These are phyloP conservation scores for Ottelia alismoides DNA, from an alignment of 106 monocot species.

Conservation along the genomic window DNA sequence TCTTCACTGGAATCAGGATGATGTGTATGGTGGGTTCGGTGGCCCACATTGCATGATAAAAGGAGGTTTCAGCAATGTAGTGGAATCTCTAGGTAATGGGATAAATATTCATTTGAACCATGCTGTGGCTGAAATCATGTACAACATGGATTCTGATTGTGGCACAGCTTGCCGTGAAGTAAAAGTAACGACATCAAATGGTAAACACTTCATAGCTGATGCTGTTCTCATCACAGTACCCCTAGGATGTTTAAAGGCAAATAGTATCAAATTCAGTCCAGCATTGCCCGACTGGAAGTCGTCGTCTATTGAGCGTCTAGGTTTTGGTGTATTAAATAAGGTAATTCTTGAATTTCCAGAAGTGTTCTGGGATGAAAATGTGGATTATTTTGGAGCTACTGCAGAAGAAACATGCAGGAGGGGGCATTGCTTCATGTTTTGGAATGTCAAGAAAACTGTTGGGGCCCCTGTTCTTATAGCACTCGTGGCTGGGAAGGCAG, in stretches of 20 bases:
- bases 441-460: constrained; percentile 97
- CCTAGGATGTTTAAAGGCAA: constrained; percentile 89
- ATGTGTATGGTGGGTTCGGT: constrained; percentile 95
- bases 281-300: constrained; percentile 81
- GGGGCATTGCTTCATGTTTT: constrained; percentile 97
- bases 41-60: constrained; percentile 99
- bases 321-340: constrained; percentile 97
- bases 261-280: constrained; percentile 71
- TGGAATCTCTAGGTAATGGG: constrained; percentile 62
- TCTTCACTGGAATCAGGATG: constrained; percentile 98
- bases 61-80: constrained; percentile 72
- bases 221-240: constrained; percentile 89
- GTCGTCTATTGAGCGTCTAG: constrained; percentile 70
- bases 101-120: constrained; percentile 67
- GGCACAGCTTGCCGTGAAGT: constrained; percentile 22
- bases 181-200: constrained; percentile 58
- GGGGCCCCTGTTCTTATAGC: constrained; percentile 95
- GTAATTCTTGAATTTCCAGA: constrained; percentile 80
- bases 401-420: constrained; percentile 64
- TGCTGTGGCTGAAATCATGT: constrained; percentile 51
- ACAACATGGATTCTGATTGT: constrained; percentile 21
- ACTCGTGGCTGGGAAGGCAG: constrained; percentile 91
- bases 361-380: constrained; percentile 92
- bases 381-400: constrained; percentile 98
- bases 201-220: constrained; percentile 61